These are phyloP conservation scores for Solanum hybrid DNA, from an alignment of 305 asterid genomes.

Conservation along the genomic window DNA sequence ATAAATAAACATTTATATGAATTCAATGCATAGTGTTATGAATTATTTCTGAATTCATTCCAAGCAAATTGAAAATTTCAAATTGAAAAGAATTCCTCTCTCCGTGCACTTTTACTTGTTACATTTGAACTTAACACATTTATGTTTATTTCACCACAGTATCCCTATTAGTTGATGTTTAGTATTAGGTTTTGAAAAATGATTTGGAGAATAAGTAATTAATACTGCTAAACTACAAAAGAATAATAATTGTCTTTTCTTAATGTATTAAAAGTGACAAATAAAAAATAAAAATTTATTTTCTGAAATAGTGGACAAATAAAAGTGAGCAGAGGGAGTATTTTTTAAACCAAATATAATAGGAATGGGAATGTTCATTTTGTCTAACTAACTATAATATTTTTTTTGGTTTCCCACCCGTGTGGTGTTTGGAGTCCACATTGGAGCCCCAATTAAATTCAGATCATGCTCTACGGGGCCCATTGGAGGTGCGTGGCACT, in stretches of 20 bases:
- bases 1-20: not conserved
- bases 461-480: fast-evolving
- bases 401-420: not conserved
- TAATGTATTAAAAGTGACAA: no score
- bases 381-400: not conserved
- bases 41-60: not conserved
- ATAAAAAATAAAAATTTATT: no score
- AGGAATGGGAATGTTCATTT: not conserved
- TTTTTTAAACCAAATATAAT: not conserved
- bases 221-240: no score
- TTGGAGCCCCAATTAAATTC: no score
- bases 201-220: no score
- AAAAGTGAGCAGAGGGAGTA: not conserved
- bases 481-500: not conserved
- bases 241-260: no score
- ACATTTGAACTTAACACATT: no score
- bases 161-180: not conserved
- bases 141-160: not conserved
- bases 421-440: not conserved
- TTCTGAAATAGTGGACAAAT: not conserved
- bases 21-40: not conserved
- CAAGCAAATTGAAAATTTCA: not conserved
- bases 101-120: not conserved
- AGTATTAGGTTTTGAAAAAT: not conserved
- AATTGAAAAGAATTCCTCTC: not conserved